A percentile compares a stretch with the other conserved stretches of the same genome.
These are phyloP conservation scores for Sambucus nigra DNA, from an alignment of 129 eudicot genomes.

Conservation along the genomic window DNA sequence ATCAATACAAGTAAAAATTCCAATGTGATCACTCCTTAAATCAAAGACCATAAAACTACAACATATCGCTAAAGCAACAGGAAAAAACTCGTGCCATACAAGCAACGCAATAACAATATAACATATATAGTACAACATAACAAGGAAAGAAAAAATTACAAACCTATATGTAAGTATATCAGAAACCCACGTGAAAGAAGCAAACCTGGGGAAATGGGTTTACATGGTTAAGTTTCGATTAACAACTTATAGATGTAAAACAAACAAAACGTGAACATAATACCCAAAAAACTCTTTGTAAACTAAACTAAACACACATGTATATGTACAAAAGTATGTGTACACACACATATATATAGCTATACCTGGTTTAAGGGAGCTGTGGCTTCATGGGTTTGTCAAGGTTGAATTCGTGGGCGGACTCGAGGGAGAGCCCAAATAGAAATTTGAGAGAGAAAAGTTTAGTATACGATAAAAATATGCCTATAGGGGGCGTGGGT, in stretches of 20 bases:
- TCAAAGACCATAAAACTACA: slow-evolving; percentile 13
- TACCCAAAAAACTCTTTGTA: slow-evolving; percentile 4
- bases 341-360: background rate
- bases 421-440: slow-evolving; percentile 18
- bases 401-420: slow-evolving; percentile 15
- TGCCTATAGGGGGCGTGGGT: too few species aligned
- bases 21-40: slow-evolving; percentile 40
- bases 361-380: slow-evolving; percentile 11
- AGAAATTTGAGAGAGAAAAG: slow-evolving; percentile 13
- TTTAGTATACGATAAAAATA: too few species aligned
- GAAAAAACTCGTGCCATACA: slow-evolving; percentile 13
- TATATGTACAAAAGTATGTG: background rate
- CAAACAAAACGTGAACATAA: slow-evolving; percentile 26
- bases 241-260: slow-evolving; percentile 24
- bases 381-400: slow-evolving; percentile 16
- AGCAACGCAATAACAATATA: slow-evolving; percentile 5
- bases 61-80: slow-evolving; percentile 11
- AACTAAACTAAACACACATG: slow-evolving; percentile 6
- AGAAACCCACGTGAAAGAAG: slow-evolving; percentile 32
- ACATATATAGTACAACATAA: background rate
- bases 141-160: background rate
- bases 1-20: slow-evolving; percentile 5
- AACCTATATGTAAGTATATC: background rate
- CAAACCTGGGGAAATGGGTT: slow-evolving; percentile 21
- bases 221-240: slow-evolving; percentile 8